A percentile compares a stretch with the other conserved stretches of the same genome.
Conservation (phyloP, 306 rosid genomes). For the Comarum palustre region DNA sequence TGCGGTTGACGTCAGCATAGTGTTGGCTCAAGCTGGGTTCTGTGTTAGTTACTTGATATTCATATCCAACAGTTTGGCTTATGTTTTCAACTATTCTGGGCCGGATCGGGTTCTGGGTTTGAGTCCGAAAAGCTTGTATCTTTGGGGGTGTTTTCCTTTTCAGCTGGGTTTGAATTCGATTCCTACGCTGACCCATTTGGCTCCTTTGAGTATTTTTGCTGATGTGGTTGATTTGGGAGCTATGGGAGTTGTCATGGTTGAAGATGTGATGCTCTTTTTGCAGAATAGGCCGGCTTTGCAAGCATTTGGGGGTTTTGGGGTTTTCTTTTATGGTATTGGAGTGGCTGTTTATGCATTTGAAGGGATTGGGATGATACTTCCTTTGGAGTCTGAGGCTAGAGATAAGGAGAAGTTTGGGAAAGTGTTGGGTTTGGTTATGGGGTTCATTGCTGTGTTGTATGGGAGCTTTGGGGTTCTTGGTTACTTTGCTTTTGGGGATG, state of each 20-base stretch:
- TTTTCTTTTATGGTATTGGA: conserved; percentile 62
- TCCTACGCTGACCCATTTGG: conserved; percentile 58
- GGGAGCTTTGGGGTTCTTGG: conserved; percentile 66
- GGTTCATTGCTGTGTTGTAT: conserved; percentile 47
- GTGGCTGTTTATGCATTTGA: conserved; percentile 76
- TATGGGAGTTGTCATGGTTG: conserved; percentile 60
- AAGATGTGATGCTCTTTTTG: conserved; percentile 42
- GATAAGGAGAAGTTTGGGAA: conserved; percentile 58
- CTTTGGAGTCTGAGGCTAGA: conserved; percentile 58
- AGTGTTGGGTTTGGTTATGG: conserved; percentile 51
- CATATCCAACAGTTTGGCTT: conserved; percentile 46
- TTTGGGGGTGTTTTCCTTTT: conserved; percentile 69
- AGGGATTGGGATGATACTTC: conserved; percentile 68
- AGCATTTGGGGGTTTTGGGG: conserved; percentile 54
- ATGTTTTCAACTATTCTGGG: conserved; percentile 20
- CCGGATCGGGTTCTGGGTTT: conserved; percentile 35
- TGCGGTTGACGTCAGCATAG: conserved; percentile 55
- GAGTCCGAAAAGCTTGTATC: conserved; percentile 40
- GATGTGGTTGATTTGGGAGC: conserved; percentile 58
- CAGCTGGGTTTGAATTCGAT: conserved; percentile 67
- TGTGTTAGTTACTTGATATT: conserved; percentile 70
- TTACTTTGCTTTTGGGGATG: conserved; percentile 70
- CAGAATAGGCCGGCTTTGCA: conserved; percentile 43
- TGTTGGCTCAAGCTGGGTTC: conserved; percentile 64
- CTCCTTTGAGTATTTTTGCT: conserved; percentile 71